Base-by-base conservation (phyloP, 1,284 basidiomycete genomes). In the Paramarasmius palmivorus region DNA sequence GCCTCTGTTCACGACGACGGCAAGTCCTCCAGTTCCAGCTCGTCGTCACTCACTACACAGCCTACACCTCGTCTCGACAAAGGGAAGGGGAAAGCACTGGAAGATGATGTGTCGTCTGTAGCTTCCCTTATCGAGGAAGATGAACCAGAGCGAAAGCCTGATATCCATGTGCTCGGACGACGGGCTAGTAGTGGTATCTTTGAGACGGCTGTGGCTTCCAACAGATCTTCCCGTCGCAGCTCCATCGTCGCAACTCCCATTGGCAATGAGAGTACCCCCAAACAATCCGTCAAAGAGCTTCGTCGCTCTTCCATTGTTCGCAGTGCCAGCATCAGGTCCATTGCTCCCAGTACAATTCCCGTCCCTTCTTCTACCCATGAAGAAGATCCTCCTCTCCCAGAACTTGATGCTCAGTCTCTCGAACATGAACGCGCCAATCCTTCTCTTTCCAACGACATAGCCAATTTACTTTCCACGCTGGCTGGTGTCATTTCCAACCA, bases 381-480 rank as follows among this genome's bases (percentile, higher is more conserved):
- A 52, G 52, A 52, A 14, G 84, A 86, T 60, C 83, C 84, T 7
- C 81, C 84, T 47, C 73, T 85, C 48, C 82, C 84, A 32, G 69
- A 76, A 26, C 58, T 83, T 46, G 77, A 76, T 49, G 55, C 66
- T 47, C 57, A 67, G 45, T 59, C 66, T 22, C 59, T 66, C 15
- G 55, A 38, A 10, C 17, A 44, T 9, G 22, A n/a, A 34, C 37
- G 61, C 12, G 52, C 65, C 9, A 65, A 73, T 52, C 65, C 78
- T 15, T 82, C 82, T 10, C 74, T 91, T 50, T 75, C 81, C 2
- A 72, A 78, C 54, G 89, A 91, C 58, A 65, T 90, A 39, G 84
- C 86, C 1, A 65, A 75, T 1, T 71, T 91, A 26, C 68, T 91
- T 53, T 75, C 73, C 42, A 75, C 75, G 2, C 64, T 90, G 49